Evolutionary conservation across 2,329 filamentous ascomycete genomes (phyloP), one percentile per base, ranked within the genome.

Genomic region (Penicillium sp.): DNA sequence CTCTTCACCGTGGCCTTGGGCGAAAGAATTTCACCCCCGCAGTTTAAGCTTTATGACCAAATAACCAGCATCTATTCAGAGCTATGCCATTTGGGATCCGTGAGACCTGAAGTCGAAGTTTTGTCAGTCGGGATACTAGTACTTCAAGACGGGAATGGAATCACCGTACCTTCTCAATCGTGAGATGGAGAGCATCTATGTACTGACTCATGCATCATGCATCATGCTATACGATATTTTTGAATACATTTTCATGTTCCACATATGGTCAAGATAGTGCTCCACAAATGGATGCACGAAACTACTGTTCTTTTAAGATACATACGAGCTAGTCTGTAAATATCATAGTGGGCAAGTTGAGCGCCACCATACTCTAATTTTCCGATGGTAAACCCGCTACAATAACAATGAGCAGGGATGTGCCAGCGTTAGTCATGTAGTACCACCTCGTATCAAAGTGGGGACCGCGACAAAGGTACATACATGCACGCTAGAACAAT

Each of bases 41-140:
- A 40, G n/a, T n/a, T n/a, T n/a, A n/a, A n/a, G n/a, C n/a, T 40
- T n/a, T 40, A 40, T n/a, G 37, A 40, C 37, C 19, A 40, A 23
- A 23, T 40, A n/a, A 24, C 10, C 39, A 43, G n/a, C 23, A 43
- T 43, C 23, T 26, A 16, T 23, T 8, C 28, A 16, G 14, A 28
- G 16, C 14, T 16, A 26, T 43, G 23, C 18, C 14, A 26, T 14
- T 43, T 43, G 10, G 23, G 39, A 43, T 24, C 23, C n/a, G 28
- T 18, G 23, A 26, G 14, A 28, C 23, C 13, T 43, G 39, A 43
- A 43, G 5, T 16, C 6, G 14, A 11, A 8, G n/a, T 14, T 18
- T 16, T 14, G n/a, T 10, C n/a, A 23, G 7, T 8, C 39, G 10
- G 21, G 39, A 43, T 28, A 26, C 21, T n/a, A 13, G 10, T 21